Base-by-base conservation (phyloP, 352 stramenopile species). In the Aphanomyces euteiches region DNA sequence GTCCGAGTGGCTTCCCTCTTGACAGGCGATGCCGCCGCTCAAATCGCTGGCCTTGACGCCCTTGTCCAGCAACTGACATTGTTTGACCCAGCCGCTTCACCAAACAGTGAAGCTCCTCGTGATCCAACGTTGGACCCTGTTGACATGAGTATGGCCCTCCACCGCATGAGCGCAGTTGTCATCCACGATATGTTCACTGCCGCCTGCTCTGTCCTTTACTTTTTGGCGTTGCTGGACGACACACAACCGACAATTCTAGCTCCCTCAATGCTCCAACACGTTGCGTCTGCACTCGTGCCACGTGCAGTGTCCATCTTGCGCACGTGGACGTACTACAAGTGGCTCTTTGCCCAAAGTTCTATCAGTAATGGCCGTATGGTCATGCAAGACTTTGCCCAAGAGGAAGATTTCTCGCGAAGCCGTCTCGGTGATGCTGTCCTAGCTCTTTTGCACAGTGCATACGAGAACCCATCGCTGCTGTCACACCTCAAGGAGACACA, bases 401-500 rank as follows among this genome's bases (percentile, higher is more conserved):
- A 61, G 10, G 28, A 28, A 28, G 28, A 28, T 28, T 28, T 28
- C 28, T 28, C 28, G 28, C 28, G 28, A 28, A 37, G 36, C 37
- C 28, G 6, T 37, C 34, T 61, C 12, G 34, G 17, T 12, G 28
- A 19, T 12, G 54, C 54, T 12, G 54, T 61, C 19, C 15, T 61
- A 12, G n/a, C 19, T 6, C 28, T 61, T 12, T 37, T 61, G 12
- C 34, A 17, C 19, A 39, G 15, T 12, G 54, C 37, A 13, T 37
- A 41, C 54, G 15, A 40, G 10, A 7, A 40, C 17, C 54, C 54
- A 5, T 28, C 54, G n/a, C 54, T 61, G 12, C 17, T 37, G 15
- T 37, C 13, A n/a, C 37, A 41, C 28, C 17, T 61, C 19, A 19
- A 61, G 17, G 7, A 28, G 21, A 40, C 54, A 7, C 56, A 95